A percentile compares a stretch with the other conserved stretches of the same genome.
phyloP scores from a whole-genome alignment of 768 basidiomycete species.

The Mrakia blollopis region DNA sequence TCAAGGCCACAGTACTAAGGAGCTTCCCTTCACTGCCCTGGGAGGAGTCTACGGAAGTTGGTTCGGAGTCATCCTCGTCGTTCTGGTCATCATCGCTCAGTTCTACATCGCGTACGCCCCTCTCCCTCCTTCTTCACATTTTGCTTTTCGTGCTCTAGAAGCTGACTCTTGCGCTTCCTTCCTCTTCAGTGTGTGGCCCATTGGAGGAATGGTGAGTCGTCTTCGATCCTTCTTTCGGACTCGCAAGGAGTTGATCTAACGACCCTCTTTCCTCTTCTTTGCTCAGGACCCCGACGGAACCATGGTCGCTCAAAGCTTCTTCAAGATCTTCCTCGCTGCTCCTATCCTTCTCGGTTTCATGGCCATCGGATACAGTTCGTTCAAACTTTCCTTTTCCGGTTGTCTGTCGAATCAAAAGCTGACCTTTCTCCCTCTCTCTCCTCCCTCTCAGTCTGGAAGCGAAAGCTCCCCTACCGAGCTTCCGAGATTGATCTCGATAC shows the following conservation, averaged over 20 bases:
- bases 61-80: conserved; percentile 28
- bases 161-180: too few relatives aligned
- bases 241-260: neutral
- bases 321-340: conserved; percentile 41
- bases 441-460: conserved; percentile 39
- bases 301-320: conserved; percentile 39
- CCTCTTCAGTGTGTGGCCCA: conserved; percentile 36
- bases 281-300: neutral
- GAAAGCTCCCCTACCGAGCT: conserved; percentile 37
- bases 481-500: conserved; percentile 44
- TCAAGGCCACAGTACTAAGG: conserved; percentile 52
- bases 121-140: too few relatives aligned
- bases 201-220: conserved; percentile 35
- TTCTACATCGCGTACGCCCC: conserved; percentile 41
- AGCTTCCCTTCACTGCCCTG: conserved; percentile 38
- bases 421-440: neutral
- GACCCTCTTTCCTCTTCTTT: neutral
- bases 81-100: conserved; percentile 36
- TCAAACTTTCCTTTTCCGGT: neutral
- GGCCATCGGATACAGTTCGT: conserved; percentile 18
- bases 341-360: conserved; percentile 41
- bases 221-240: neutral
- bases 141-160: too few relatives aligned
- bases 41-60: conserved; percentile 39
- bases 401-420: neutral